These are phyloP conservation scores for Nannizziopsis arthrosporioides DNA, from an alignment of 2,329 filamentous ascomycete genomes.

Conservation along the genomic window DNA sequence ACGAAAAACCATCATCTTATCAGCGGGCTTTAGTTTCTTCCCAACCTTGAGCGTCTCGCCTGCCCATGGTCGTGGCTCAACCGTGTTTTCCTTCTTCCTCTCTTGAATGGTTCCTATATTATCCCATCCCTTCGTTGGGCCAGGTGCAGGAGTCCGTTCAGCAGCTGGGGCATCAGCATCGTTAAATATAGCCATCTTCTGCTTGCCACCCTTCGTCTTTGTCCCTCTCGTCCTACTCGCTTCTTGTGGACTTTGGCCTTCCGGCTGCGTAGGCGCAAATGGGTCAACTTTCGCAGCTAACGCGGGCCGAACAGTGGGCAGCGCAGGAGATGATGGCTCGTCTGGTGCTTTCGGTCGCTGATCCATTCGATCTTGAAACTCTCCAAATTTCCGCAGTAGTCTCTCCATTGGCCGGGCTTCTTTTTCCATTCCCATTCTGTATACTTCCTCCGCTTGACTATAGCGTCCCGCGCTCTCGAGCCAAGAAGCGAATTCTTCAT, in stretches of 20 bases:
- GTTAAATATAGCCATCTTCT: constrained; percentile 85
- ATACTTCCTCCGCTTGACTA: constrained; percentile 88
- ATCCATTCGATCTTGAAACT: constrained; percentile 74
- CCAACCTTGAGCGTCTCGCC: constrained; percentile 83
- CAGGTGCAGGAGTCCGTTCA: constrained; percentile 44
- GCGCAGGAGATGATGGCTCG: constrained; percentile 72
- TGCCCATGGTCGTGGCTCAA: constrained; percentile 79
- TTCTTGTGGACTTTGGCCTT: constrained; percentile 44
- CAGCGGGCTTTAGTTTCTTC: constrained; percentile 61
- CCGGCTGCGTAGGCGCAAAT: constrained; percentile 47
- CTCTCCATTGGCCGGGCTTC: constrained; percentile 74
- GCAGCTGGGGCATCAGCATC: constrained; percentile 54
- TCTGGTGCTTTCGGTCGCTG: constrained; percentile 48
- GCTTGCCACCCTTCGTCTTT: constrained; percentile 54
- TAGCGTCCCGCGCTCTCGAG: constrained; percentile 73
- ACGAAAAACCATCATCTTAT: constrained; percentile 88
- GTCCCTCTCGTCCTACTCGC: constrained; percentile 49
- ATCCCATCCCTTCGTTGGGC: constrained; percentile 68
- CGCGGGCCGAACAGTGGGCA: constrained; percentile 71
- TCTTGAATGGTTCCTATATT: constrained; percentile 77
- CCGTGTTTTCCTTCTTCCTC: constrained; percentile 83
- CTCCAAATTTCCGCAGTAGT: constrained; percentile 75
- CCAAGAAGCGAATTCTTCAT: constrained; percentile 94
- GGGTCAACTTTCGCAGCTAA: constrained; percentile 78
- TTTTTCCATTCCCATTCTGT: constrained; percentile 74